phyloP scores from a whole-genome alignment of 2,329 filamentous ascomycete genomes.

The Penicillium frequentans region DNA sequence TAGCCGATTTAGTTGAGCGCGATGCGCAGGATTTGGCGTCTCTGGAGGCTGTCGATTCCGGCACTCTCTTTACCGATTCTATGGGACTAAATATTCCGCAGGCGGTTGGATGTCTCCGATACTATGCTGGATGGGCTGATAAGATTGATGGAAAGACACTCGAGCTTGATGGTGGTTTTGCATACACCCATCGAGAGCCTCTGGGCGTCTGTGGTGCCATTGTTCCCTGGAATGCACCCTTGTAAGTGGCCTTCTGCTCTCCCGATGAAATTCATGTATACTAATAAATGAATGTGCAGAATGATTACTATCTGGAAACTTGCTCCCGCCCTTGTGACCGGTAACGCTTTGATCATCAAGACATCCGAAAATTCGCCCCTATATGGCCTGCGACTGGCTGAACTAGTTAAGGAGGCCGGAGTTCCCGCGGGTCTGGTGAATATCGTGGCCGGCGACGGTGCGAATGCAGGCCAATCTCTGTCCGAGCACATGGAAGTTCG shows the following conservation, averaged over 20 bases:
- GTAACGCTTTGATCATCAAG: constrained; percentile 69
- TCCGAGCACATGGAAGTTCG: constrained; percentile 30
- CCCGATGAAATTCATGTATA: not conserved
- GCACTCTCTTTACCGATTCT: constrained; percentile 24
- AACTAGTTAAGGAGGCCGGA: constrained; percentile 51
- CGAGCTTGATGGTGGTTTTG: constrained; percentile 23
- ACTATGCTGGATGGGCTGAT: constrained; percentile 32
- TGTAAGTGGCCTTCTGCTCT: constrained; percentile 16
- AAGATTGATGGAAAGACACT: constrained; percentile 29
- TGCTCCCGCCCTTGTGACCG: constrained; percentile 63
- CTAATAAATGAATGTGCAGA: constrained; percentile 1
- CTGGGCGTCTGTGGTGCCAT: constrained; percentile 31
- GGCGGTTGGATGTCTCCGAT: constrained; percentile 22
- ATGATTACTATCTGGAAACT: constrained; percentile 51
- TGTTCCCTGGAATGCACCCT: constrained; percentile 31
- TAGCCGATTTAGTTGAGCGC: constrained; percentile 29
- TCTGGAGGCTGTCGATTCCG: constrained; percentile 28
- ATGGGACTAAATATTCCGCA: constrained; percentile 26
- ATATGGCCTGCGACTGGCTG: constrained; percentile 48
- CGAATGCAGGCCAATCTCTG: constrained; percentile 49
- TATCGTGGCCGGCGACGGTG: constrained; percentile 61
- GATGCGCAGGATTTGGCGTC: constrained; percentile 27
- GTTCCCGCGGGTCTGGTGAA: constrained; percentile 59
- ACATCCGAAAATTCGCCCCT: constrained; percentile 62
- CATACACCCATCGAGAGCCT: constrained; percentile 27